Conservation (phyloP, 139 green algal genomes). For the Chlamydomonas sp. region DNA sequence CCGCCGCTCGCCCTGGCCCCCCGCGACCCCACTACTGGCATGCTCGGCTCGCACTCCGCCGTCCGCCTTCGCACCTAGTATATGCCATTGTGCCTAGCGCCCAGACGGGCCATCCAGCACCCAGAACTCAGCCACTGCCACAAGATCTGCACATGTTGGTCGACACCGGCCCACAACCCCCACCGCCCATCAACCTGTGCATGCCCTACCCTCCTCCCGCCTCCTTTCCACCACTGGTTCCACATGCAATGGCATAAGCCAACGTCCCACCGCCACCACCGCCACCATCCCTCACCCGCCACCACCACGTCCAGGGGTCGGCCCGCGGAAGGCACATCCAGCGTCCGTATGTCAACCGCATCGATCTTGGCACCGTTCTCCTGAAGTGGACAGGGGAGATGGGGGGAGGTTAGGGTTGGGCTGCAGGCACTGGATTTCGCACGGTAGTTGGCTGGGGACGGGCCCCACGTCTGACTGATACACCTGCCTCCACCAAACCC, state of each 20-base stretch:
- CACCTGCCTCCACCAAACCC: too few species aligned
- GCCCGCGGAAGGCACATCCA: slow-evolving; percentile 18
- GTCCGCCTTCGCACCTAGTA: too few species aligned
- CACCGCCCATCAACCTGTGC: not conserved
- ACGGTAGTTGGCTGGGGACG: too few species aligned
- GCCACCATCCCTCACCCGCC: not conserved
- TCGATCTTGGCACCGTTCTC: slow-evolving; percentile 22
- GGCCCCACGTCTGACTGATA: too few species aligned
- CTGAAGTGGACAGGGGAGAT: not conserved
- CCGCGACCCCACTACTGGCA: too few species aligned
- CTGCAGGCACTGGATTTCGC: too few species aligned
- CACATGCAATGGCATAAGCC: not conserved
- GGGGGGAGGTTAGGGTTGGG: too few species aligned
- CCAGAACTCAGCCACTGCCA: not conserved
- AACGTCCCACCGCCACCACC: not conserved
- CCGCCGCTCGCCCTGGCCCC: too few species aligned
- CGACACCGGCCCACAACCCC: not conserved
- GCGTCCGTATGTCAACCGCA: slow-evolving; percentile 3
- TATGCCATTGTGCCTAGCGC: too few species aligned
- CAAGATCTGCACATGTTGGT: not conserved
- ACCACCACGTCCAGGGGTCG: slow-evolving; percentile 38
- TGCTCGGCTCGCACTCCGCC: too few species aligned
- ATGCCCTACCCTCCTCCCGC: not conserved
- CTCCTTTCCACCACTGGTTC: too few species aligned
- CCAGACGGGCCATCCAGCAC: too few species aligned